Evolutionary conservation across 2,329 filamentous ascomycete genomes (phyloP), one percentile per base, ranked within the genome.

Genomic region (Eurotiales sp.): DNA sequence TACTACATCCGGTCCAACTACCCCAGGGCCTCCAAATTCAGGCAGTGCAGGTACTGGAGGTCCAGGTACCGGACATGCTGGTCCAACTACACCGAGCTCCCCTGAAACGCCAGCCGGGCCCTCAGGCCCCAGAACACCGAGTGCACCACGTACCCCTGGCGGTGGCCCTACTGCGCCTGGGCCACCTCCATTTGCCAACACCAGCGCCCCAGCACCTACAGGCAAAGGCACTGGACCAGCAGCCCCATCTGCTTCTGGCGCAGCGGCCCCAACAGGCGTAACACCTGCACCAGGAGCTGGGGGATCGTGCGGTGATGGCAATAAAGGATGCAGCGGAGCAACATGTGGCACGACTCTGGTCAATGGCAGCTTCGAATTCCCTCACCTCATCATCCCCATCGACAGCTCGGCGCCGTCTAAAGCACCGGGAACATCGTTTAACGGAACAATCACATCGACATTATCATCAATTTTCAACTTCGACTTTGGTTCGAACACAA

Each of bases 391-490:
- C 60, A 66, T 86, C 27, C 78, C 82, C 4, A 67, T 87, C 55
- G 75, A 83, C 67, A 77, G 76, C 3, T 67, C 72, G 14, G 68
- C 76, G 14, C 81, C 83, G 0, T 66, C 77, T 62, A 73, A 68
- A 3, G 70, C 78, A 0, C 68, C 69, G 39, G 82, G 83, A 7
- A 81, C 77, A 2, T 75, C 74, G 1, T 78, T 72, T 68, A 77
- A 79, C 56, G 83, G 82, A 48, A 75, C 76, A 10, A 72, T 85
- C 32, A 79, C 77, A 11, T 66, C 73, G 15, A 71, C 67, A 17
- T 66, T 79, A 44, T 79, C 78, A 8, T 78, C 79, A 11, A 78
- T 87, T 61, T 87, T 85, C 77, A 86, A 86, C 72, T 88, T 88
- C 68, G 82, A 86, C 61, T 79, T 88, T 39, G 80, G 79, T 1